phyloP scores from a whole-genome alignment of 176 grass and related monocot genomes.

The Avena insularis region DNA sequence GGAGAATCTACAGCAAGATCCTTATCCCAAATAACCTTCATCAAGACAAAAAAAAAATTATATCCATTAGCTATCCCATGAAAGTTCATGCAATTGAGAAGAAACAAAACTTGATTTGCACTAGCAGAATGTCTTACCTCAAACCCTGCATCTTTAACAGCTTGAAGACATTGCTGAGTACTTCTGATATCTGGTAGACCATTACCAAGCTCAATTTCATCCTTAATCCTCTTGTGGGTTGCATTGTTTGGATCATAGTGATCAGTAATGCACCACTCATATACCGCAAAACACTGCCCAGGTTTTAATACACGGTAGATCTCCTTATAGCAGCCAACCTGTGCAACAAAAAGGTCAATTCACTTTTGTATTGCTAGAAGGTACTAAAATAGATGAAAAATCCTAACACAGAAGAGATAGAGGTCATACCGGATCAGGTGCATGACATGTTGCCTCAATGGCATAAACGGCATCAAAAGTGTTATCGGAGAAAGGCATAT shows the following conservation, averaged over 20 bases:
- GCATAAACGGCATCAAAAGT: constrained; percentile 71
- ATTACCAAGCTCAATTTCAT: constrained; percentile 90
- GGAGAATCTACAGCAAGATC: constrained; percentile 90
- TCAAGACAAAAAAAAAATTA: constrained; percentile 34
- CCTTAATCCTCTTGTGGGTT: constrained; percentile 82
- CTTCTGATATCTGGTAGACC: constrained; percentile 91
- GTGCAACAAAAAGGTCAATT: constrained; percentile 36
- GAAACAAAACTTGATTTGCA: constrained; percentile 28
- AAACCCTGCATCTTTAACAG: constrained; percentile 89
- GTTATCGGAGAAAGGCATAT: constrained; percentile 74
- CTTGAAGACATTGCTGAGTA: constrained; percentile 85
- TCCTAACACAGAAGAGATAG: background rate
- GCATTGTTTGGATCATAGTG: constrained; percentile 83
- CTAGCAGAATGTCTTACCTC: constrained; percentile 54
- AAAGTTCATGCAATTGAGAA: constrained; percentile 40
- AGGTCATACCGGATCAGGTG: constrained; percentile 64
- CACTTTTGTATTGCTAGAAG: background rate
- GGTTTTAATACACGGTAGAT: constrained; percentile 91
- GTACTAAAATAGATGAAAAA: constrained; percentile 24
- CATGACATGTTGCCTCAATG: constrained; percentile 83
- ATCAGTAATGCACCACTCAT: constrained; percentile 95
- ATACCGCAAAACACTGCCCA: constrained; percentile 91
- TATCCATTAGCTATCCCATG: background rate
- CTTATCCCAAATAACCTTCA: constrained; percentile 89
- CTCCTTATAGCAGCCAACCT: constrained; percentile 98